Evolutionary conservation across 148 eudicot genomes (phyloP).

Genomic region (Pharnaceum exiguum): DNA sequence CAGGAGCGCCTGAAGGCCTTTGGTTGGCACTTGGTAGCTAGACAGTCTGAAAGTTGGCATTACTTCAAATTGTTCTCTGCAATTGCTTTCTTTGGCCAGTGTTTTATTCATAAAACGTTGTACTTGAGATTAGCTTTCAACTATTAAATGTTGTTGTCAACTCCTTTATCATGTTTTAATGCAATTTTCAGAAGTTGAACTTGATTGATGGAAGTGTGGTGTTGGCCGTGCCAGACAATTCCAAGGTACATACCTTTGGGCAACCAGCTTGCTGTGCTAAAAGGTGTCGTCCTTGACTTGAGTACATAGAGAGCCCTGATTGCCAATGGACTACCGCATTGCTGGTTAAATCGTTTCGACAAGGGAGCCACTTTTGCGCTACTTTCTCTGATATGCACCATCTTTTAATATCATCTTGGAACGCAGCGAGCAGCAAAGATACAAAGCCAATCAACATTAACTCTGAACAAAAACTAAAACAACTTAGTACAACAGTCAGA

Average conservation of each 20-base stretch:
- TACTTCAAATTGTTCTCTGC: too few relatives aligned
- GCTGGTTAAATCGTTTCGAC: background rate
- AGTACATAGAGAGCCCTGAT: background rate
- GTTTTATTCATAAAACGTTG: too few relatives aligned
- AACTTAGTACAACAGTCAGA: background rate
- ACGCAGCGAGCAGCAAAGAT: constrained; percentile 6
- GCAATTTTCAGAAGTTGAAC: background rate
- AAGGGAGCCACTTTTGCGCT: constrained; percentile 4
- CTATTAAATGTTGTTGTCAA: too few relatives aligned
- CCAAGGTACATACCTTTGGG: constrained; percentile 12
- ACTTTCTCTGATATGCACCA: background rate
- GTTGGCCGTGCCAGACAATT: background rate
- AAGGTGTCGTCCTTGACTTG: background rate
- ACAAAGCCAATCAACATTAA: constrained; percentile 25
- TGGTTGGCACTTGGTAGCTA: too few relatives aligned
- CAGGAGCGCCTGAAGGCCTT: too few relatives aligned
- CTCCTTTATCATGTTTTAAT: background rate
- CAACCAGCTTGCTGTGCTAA: constrained; percentile 7
- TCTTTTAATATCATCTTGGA: background rate
- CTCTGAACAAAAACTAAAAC: constrained; percentile 5
- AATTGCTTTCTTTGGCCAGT: too few relatives aligned
- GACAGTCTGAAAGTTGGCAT: too few relatives aligned
- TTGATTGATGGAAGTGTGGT: background rate
- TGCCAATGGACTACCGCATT: background rate
- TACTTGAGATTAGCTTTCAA: too few relatives aligned